Conservation (phyloP, 2,329 filamentous ascomycete genomes). For the Aspergillus cejpii region DNA sequence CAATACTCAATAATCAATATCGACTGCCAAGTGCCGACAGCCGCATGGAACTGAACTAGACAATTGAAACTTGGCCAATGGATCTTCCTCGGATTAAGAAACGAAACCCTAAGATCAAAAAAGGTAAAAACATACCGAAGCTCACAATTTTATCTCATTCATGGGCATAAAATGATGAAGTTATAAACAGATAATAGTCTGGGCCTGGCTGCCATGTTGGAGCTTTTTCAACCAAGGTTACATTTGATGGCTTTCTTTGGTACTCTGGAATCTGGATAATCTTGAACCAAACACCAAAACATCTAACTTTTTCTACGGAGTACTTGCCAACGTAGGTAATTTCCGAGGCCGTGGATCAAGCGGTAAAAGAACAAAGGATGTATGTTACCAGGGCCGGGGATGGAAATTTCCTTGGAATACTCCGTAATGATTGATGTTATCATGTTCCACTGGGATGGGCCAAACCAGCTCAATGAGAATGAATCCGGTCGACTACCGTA, state of each 20-base stretch:
- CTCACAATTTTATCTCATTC: too few species aligned
- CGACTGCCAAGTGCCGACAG: too few species aligned
- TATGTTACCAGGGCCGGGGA: background rate
- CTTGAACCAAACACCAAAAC: too few species aligned
- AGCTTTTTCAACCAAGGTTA: background rate
- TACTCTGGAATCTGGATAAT: too few species aligned
- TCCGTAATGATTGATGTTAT: too few species aligned
- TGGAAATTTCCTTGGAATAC: too few species aligned
- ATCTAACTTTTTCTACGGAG: too few species aligned
- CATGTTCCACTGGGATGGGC: too few species aligned
- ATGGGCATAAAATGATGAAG: too few species aligned
- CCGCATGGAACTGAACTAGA: too few species aligned
- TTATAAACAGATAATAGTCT: background rate
- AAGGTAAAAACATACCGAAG: too few species aligned
- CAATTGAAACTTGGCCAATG: background rate
- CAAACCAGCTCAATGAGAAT: background rate
- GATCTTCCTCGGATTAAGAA: background rate
- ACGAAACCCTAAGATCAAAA: background rate
- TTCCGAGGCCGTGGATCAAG: background rate
- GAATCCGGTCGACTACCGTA: background rate
- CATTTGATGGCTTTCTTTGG: background rate
- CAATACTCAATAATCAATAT: background rate
- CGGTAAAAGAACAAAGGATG: background rate
- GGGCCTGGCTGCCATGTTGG: background rate
- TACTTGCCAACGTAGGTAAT: background rate